These are phyloP conservation scores for Ascochyta viciae-villosae DNA, from an alignment of 2,329 filamentous ascomycete species.

Conservation along the genomic window DNA sequence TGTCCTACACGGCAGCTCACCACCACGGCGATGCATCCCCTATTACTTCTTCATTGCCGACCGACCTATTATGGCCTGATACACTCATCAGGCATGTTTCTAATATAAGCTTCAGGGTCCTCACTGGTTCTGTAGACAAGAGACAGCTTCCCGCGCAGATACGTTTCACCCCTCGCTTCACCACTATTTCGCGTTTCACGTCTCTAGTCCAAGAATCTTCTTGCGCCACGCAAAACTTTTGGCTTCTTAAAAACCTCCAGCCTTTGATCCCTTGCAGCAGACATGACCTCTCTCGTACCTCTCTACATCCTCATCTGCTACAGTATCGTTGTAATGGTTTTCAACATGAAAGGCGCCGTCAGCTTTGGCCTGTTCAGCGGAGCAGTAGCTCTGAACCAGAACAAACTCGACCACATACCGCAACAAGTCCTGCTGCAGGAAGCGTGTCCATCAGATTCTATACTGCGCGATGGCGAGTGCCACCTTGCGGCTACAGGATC, in stretches of 20 bases:
- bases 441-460: constrained; percentile 33
- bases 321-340: constrained; percentile 14
- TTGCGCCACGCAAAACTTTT: background rate
- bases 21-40: background rate
- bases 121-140: constrained; percentile 4
- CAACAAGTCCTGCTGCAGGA: constrained; percentile 33
- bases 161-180: constrained; percentile 35
- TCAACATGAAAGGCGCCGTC: constrained; percentile 32
- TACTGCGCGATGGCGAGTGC: constrained; percentile 36
- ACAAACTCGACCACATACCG: constrained; percentile 28
- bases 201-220: background rate
- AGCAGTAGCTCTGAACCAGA: constrained; percentile 28
- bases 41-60: background rate
- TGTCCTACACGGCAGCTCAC: background rate
- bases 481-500: constrained; percentile 13
- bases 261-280: background rate
- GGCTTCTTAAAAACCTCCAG: background rate
- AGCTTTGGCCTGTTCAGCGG: constrained; percentile 30
- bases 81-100: constrained; percentile 18
- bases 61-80: constrained; percentile 2
- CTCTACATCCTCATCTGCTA: constrained; percentile 15
- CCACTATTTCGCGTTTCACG: constrained; percentile 32
- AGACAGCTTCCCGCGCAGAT: constrained; percentile 19
- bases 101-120: constrained; percentile 9
- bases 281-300: constrained; percentile 16